Conservation (phyloP, 495 filamentous ascomycete species). For the Podospora pseudoanserina region DNA sequence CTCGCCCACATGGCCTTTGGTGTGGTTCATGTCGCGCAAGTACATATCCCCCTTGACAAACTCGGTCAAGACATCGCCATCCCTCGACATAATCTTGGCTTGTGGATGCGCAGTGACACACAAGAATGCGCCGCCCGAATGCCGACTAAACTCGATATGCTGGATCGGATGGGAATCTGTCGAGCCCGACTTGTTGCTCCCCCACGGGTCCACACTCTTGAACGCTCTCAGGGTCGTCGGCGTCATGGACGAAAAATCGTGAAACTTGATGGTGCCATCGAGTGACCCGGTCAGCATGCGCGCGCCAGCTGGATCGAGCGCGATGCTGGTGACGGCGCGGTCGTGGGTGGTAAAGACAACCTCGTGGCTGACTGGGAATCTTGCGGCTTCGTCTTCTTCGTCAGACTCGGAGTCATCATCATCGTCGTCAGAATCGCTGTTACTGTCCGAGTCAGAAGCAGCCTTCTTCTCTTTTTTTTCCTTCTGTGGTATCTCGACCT, state of each 20-base stretch:
- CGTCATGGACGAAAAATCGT: constrained; percentile 95
- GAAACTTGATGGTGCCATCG: constrained; percentile 86
- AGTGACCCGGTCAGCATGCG: constrained; percentile 84
- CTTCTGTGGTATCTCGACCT: constrained; percentile 32
- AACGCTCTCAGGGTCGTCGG: constrained; percentile 90
- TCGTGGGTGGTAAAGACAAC: constrained; percentile 89
- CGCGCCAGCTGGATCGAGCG: constrained; percentile 79
- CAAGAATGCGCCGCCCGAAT: constrained; percentile 75
- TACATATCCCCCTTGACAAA: constrained; percentile 99
- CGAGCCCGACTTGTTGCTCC: constrained; percentile 62
- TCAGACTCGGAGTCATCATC: constrained; percentile 47
- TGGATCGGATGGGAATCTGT: constrained; percentile 85
- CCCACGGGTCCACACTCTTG: constrained; percentile 83
- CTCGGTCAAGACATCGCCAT: constrained; percentile 79
- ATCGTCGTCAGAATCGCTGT: constrained; percentile 49
- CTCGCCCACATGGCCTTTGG: constrained; percentile 91
- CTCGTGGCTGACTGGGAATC: constrained; percentile 91
- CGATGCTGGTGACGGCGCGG: constrained; percentile 75
- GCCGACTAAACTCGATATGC: constrained; percentile 79
- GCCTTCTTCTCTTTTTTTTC: constrained; percentile 29
- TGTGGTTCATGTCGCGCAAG: constrained; percentile 90
- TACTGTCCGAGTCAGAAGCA: constrained; percentile 39
- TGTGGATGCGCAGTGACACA: constrained; percentile 84
- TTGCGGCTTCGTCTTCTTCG: constrained; percentile 74
- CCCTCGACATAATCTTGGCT: constrained; percentile 80